Conservation (phyloP, 192 early-diverging fungal species). For the Endogone sp. region DNA sequence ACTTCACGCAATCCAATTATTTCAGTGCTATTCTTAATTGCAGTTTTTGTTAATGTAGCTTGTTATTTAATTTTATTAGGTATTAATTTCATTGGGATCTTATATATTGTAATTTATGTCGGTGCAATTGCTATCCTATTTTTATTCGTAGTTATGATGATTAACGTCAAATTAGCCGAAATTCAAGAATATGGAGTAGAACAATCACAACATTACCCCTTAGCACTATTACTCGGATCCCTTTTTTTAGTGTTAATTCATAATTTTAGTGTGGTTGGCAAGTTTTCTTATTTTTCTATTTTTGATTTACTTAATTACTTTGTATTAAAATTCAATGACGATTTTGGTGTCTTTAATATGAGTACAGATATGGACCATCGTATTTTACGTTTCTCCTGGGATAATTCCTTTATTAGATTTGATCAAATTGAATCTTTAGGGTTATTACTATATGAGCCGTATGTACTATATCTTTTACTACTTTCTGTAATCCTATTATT, state of each 20-base stretch:
- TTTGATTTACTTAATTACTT: slow-evolving; percentile 44
- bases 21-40: slow-evolving; percentile 55
- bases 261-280: background rate
- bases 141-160: slow-evolving; percentile 59
- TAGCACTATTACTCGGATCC: slow-evolving; percentile 16
- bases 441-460: slow-evolving; percentile 19
- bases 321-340: no score
- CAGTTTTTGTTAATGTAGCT: slow-evolving; percentile 54
- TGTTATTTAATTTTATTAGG: slow-evolving; percentile 59
- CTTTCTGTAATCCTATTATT: slow-evolving; percentile 8
- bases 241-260: background rate
- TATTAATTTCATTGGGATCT: slow-evolving; percentile 52
- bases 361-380: slow-evolving; percentile 22
- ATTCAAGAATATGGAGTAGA: no score
- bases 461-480: slow-evolving; percentile 3
- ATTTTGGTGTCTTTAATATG: background rate
- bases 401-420: slow-evolving; percentile 44
- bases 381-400: slow-evolving; percentile 39
- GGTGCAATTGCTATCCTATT: slow-evolving; percentile 58
- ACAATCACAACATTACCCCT: slow-evolving; percentile 30
- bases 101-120: slow-evolving; percentile 56
- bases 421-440: slow-evolving; percentile 47
- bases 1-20: slow-evolving; percentile 53
- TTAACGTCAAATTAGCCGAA: slow-evolving; percentile 53
- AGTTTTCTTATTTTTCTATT: slow-evolving; percentile 26